Evolutionary conservation across 2,329 filamentous ascomycete species (phyloP).

Genomic region (Exophiala bonariae): DNA sequence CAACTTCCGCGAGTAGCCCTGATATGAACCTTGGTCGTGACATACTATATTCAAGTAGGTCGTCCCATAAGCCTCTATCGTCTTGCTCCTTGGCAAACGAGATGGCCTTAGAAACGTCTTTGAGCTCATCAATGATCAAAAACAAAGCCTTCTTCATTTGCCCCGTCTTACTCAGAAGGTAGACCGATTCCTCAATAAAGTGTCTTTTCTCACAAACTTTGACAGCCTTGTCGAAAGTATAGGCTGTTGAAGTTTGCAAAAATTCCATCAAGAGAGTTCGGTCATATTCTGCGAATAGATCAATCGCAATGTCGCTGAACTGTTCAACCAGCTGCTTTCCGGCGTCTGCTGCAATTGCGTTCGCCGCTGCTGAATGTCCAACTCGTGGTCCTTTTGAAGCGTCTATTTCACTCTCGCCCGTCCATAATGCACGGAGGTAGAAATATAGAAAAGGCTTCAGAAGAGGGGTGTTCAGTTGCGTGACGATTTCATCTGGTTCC

Average conservation of each 20-base stretch:
- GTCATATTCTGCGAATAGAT: constrained; percentile 83
- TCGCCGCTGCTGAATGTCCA: constrained; percentile 31
- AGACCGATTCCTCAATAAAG: constrained; percentile 91
- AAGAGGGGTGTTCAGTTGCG: constrained; percentile 69
- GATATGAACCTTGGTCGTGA: constrained; percentile 95
- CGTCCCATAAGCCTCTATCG: constrained; percentile 90
- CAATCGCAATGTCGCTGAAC: constrained; percentile 83
- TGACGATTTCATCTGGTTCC: constrained; percentile 72
- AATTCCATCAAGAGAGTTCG: constrained; percentile 81
- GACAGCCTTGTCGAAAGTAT: constrained; percentile 74
- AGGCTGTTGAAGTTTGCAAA: constrained; percentile 78
- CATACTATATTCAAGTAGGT: constrained; percentile 93
- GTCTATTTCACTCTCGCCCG: constrained; percentile 55
- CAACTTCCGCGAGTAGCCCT: constrained; percentile 87
- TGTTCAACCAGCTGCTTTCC: constrained; percentile 73
- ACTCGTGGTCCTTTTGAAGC: constrained; percentile 39
- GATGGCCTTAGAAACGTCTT: constrained; percentile 89
- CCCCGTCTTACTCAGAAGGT: constrained; percentile 91
- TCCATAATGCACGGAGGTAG: constrained; percentile 86
- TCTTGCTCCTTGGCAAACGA: constrained; percentile 91
- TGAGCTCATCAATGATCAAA: constrained; percentile 90
- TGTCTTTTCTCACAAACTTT: constrained; percentile 75
- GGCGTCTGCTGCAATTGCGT: constrained; percentile 54
- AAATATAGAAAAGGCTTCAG: constrained; percentile 81
- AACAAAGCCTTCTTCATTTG: constrained; percentile 88